These are phyloP conservation scores for Aristolochia californica DNA, from an alignment of 164 flowering plant genomes.

Conservation along the genomic window DNA sequence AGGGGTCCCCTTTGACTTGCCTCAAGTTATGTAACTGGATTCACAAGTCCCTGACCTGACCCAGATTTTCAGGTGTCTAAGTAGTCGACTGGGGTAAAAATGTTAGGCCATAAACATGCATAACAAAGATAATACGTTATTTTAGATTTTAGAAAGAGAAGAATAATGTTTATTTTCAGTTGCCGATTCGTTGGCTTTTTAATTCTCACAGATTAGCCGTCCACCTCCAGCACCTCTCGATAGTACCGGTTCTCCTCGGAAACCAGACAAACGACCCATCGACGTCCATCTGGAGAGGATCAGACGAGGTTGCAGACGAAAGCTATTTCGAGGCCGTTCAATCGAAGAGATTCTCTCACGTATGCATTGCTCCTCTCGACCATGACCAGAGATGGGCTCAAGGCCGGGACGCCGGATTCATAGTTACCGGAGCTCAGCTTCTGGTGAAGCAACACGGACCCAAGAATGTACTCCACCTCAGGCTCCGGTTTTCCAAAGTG, in stretches of 20 bases:
- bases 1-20: too few species aligned
- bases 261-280: conserved; percentile 22
- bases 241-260: conserved; percentile 32
- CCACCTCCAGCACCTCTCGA: conserved; percentile 64
- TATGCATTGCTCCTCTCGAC: conserved; percentile 53
- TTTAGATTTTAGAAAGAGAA: too few species aligned
- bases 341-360: conserved; percentile 48
- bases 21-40: too few species aligned
- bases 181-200: too few species aligned
- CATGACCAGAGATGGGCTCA: conserved; percentile 36
- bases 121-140: too few species aligned
- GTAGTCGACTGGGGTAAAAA: too few species aligned
- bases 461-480: conserved; percentile 58
- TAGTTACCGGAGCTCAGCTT: conserved; percentile 78
- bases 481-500: conserved; percentile 45
- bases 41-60: too few species aligned
- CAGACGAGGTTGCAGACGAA: conserved; percentile 21
- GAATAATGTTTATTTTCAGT: too few species aligned
- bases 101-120: too few species aligned
- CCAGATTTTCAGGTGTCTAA: too few species aligned
- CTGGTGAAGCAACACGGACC: conserved; percentile 38
- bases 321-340: conserved; percentile 33
- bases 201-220: conserved; percentile 49
- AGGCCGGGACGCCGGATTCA: conserved; percentile 22
- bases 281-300: conserved; percentile 26